These are phyloP conservation scores for Tagetes erecta DNA, from an alignment of 129 eudicot genomes.

Conservation along the genomic window DNA sequence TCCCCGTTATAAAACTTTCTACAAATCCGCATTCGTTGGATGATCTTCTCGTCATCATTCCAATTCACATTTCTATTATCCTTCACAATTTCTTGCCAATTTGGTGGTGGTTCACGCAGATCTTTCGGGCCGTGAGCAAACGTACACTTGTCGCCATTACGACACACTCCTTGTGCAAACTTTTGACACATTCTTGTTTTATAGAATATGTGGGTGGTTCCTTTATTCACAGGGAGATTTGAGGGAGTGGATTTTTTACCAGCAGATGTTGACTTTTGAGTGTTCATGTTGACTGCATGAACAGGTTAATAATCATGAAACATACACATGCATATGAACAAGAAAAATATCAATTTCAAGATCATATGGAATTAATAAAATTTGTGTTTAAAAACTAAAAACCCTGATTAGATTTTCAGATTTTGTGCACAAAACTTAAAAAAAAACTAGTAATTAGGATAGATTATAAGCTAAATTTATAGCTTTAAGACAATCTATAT, in stretches of 20 bases:
- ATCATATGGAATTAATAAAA: background rate
- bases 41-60: conserved; percentile 60
- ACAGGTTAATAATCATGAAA: conserved; percentile 1
- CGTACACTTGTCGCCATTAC: conserved; percentile 64
- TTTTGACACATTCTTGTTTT: conserved; percentile 75
- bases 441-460: background rate
- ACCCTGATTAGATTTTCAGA: background rate
- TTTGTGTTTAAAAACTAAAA: conserved; percentile 1
- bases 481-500: background rate
- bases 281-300: conserved; percentile 35
- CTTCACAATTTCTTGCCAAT: conserved; percentile 76
- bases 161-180: conserved; percentile 63
- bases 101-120: conserved; percentile 75
- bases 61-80: conserved; percentile 45
- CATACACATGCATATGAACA: background rate
- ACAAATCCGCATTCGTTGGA: conserved; percentile 66
- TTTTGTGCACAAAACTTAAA: background rate
- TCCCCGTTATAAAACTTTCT: conserved; percentile 71
- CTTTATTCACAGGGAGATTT: conserved; percentile 37
- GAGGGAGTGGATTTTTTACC: conserved; percentile 32
- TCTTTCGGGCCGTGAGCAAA: conserved; percentile 88
- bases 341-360: background rate
- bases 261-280: conserved; percentile 31
- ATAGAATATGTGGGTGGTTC: conserved; percentile 67
- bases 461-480: no score